phyloP scores from a whole-genome alignment of 345 rosid species.

The Brassica juncea region DNA sequence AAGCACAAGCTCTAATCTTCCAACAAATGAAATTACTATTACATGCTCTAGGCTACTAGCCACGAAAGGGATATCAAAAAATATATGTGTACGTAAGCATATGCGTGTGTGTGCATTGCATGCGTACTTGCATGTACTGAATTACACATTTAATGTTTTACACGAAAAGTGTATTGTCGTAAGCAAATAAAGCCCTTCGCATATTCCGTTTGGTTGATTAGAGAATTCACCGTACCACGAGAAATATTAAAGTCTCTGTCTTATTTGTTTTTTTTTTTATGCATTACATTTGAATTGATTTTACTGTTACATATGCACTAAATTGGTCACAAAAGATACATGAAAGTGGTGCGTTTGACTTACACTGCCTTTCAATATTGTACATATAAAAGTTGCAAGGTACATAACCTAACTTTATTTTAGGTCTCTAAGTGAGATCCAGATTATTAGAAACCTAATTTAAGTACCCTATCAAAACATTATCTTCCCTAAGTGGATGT shows the following conservation, averaged over 20 bases:
- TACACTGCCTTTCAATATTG: slow-evolving; percentile 6
- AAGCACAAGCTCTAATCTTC: not conserved
- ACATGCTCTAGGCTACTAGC: slow-evolving; percentile 9
- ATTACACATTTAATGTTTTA: slow-evolving; percentile 7
- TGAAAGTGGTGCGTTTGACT: slow-evolving; percentile 35
- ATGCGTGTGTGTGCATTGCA: not conserved
- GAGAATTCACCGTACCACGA: slow-evolving; percentile 5
- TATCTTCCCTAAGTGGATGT: slow-evolving; percentile 38
- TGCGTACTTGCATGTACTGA: slow-evolving; percentile 4
- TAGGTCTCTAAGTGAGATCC: slow-evolving; percentile 39
- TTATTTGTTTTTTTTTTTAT: not conserved
- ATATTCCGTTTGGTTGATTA: slow-evolving; percentile 19
- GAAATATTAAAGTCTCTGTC: not conserved
- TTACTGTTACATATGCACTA: slow-evolving; percentile 21
- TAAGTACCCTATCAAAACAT: slow-evolving; percentile 33
- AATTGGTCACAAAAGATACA: slow-evolving; percentile 14
- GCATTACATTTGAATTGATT: slow-evolving; percentile 7
- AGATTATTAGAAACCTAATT: slow-evolving; percentile 35
- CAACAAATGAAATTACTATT: slow-evolving; percentile 5
- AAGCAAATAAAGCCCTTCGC: slow-evolving; percentile 25
- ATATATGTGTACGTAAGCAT: not conserved
- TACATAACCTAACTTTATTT: slow-evolving; percentile 41
- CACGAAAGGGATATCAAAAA: slow-evolving; percentile 14
- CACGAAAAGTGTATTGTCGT: slow-evolving; percentile 30
- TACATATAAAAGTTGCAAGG: slow-evolving; percentile 8